Percentiles rank a stretch among this genome's conserved stretches.
phyloP scores from a whole-genome alignment of 176 grass and related monocot genomes.

The Rhipidocladum racemiflorum region DNA sequence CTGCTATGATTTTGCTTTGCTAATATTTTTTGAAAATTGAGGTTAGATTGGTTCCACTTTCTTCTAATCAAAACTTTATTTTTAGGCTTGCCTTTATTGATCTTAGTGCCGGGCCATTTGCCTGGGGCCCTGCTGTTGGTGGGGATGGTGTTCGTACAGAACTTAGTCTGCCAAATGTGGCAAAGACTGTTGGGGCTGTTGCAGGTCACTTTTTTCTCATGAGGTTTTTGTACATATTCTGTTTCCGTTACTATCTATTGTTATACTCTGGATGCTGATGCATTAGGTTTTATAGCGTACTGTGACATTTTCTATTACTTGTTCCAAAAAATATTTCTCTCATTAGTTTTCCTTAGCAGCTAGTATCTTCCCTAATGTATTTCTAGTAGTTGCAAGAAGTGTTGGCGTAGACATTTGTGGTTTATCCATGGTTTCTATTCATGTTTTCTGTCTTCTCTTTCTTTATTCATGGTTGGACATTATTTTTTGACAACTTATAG shows the following conservation, averaged over 20 bases:
- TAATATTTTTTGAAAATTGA: slow-evolving; percentile 2
- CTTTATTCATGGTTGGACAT: not conserved
- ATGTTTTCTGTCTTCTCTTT: not conserved
- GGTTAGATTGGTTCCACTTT: slow-evolving; percentile 12
- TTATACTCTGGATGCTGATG: not conserved
- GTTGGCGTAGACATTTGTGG: no score
- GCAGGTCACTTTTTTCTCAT: slow-evolving; percentile 48
- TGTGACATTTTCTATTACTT: not conserved
- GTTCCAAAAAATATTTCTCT: not conserved
- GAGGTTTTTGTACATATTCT: not conserved
- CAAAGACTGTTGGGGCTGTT: slow-evolving; percentile 75
- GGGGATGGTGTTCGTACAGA: slow-evolving; percentile 94
- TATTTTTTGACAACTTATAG: slow-evolving; percentile 11
- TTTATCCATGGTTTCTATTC: no score
- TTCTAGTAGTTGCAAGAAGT: no score
- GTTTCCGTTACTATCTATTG: slow-evolving; percentile 6
- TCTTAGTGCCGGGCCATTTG: slow-evolving; percentile 90
- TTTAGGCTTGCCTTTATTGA: slow-evolving; percentile 96
- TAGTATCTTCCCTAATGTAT: no score
- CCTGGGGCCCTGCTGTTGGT: slow-evolving; percentile 94
- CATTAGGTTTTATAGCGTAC: not conserved
- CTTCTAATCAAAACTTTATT: slow-evolving; percentile 35
- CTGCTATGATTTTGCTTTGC: slow-evolving; percentile 4
- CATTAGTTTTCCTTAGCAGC: slow-evolving; percentile 6
- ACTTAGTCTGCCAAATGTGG: slow-evolving; percentile 85